Evolutionary conservation across 1,139 yeast genomes (phyloP), one percentile per base, ranked within the genome.

Genomic region (Pichia sp.): DNA sequence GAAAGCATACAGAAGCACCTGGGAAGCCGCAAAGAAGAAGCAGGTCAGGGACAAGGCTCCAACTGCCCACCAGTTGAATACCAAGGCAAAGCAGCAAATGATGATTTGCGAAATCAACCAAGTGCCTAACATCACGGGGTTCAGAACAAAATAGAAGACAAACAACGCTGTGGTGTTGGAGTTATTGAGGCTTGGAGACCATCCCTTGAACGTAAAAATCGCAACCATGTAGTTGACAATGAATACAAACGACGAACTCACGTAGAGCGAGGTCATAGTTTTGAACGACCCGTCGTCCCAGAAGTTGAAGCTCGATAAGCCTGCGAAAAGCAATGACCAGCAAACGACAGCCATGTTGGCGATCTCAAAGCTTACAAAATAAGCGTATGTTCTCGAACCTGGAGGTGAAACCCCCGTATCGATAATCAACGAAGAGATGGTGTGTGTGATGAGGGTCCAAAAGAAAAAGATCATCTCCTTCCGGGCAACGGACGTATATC

Each of bases 321-420:
- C 97, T 61, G 87, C 85, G 57, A 82, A 75, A 66, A 88, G 72
- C 56, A 92, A 71, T 49, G 87, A 72, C 73, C 85, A 76, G 65
- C 95, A 87, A 40, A 84, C 77, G 0, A 90, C 85, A 24, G 91
- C 82, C 0, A 87, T 79, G 20, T 87, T 63, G 0, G 95, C 97
- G 16, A 86, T 68, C 69, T 92, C 97, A 2, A 84, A 76, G 14
- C 95, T 81, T 10, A 89, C 97, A 69, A 91, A 86, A 69, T 87
- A 91, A 0, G 91, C 87, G 67, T 83, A 92, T 10, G 89, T 76
- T 4, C 67, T 65, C 3, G 93, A 80, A 4, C 92, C 86, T 1
- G 96, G 95, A 2, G 98, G 96, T 24, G 89, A 79, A 4, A 92
- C 97, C 33, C 98, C 98, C 62, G 95, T 85, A 67, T 92, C 97